A percentile compares a stretch with the other conserved stretches of the same genome.
Conservation (phyloP, 2,329 filamentous ascomycete genomes). For the Bipolaris oryzae region DNA sequence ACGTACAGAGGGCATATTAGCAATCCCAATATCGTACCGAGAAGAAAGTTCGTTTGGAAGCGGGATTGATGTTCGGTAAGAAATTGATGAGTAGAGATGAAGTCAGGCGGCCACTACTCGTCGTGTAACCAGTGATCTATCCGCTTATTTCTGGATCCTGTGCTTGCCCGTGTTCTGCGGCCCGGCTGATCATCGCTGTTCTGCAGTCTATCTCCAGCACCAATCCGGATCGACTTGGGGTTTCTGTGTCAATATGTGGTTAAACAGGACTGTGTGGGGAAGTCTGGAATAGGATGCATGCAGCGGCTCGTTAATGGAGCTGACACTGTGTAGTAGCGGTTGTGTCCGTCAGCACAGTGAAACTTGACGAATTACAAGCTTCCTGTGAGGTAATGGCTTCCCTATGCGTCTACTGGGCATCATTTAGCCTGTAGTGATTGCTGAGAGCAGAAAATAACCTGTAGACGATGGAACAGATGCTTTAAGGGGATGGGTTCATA, state of each 20-base stretch:
- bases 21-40: not conserved
- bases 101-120: not conserved
- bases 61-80: not conserved
- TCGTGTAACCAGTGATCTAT: not conserved
- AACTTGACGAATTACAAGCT: constrained; percentile 8
- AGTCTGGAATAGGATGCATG: constrained; percentile 5
- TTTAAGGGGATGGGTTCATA: not conserved
- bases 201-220: not conserved
- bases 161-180: not conserved
- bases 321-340: constrained; percentile 2
- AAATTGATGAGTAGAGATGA: not conserved
- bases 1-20: not conserved
- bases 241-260: constrained; percentile 11
- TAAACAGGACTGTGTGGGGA: constrained; percentile 6
- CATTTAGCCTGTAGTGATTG: constrained; percentile 11
- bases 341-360: constrained; percentile 11
- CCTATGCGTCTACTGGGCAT: not conserved
- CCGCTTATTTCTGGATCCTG: not conserved
- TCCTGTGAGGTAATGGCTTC: not conserved
- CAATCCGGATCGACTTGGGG: constrained; percentile 2
- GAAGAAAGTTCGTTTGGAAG: not conserved
- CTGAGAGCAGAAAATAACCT: not conserved
- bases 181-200: not conserved
- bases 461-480: not conserved
- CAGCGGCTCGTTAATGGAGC: constrained; percentile 9